Evolutionary conservation across 495 filamentous ascomycete genomes (phyloP), one percentile per base, ranked within the genome.

Genomic region (Xylaria telfairii): DNA sequence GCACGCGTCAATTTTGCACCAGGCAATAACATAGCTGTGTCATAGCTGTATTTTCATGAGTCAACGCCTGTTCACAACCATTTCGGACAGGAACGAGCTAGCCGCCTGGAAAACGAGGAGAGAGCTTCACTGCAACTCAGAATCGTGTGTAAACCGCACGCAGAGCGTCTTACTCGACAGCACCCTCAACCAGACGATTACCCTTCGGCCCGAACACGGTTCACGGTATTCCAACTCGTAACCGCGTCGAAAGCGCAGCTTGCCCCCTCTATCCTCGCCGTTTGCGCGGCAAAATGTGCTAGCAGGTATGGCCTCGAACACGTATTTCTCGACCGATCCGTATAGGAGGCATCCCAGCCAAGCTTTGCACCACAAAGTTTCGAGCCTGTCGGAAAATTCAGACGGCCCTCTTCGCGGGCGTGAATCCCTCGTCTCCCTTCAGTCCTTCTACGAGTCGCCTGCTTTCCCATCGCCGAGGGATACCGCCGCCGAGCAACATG

Each of bases 371-470:
- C 76, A 77, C 60, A 79, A 83, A 70, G 82, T 86, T 63, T 83
- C 83, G 37, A 79, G 76, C 44, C 63, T 85, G 12, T 84, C 82
- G 39, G 82, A 84, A 53, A 76, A 64, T 54, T 70, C 68, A 15
- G 60, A 70, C 24, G 26, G 72, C n/a, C 49, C 70, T 24, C 64
- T 82, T 60, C 81, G 75, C 21, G 71, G 76, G 5, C 81, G 82
- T 21, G 82, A 83, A 41, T 83, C 82, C 0, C 78, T 83, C 32
- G 78, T 83, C 7, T 83, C 83, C 42, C 76, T 84, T 15, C 79
- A 80, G 65, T 81, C 83, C 15, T 62, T 71, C 12, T 77, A 78
- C 71, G 73, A 68, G 21, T 68, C 69, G 21, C 66, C 70, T 1
- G 59, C 62, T 21, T 37, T 71, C 32, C 44, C 32, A 5, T 30